Evolutionary conservation across 164 flowering plant species (phyloP).

Genomic region (Houttuynia cordata): DNA sequence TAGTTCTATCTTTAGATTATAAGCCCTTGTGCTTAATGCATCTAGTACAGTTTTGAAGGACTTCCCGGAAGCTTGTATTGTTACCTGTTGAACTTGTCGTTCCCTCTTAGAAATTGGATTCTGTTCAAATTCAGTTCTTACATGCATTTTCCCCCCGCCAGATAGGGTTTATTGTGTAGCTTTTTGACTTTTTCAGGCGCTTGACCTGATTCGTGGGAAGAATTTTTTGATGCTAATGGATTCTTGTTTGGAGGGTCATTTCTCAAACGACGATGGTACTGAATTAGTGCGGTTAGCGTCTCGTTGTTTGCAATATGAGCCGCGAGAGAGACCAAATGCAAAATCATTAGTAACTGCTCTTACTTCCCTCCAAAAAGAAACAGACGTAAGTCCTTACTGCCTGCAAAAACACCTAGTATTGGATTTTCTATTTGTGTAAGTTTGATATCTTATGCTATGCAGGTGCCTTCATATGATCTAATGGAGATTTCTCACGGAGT

Average conservation of each 20-base stretch:
- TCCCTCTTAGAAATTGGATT: background rate
- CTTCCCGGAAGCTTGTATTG: no score
- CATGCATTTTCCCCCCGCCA: background rate
- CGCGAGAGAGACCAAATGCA: constrained; percentile 89
- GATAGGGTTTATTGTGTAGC: background rate
- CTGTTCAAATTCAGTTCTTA: background rate
- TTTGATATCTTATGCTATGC: constrained; percentile 1
- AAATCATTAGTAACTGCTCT: constrained; percentile 67
- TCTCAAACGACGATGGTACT: constrained; percentile 82
- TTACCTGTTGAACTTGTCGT: background rate
- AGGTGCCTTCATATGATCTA: constrained; percentile 71
- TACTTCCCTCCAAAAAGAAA: constrained; percentile 66
- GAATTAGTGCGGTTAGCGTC: constrained; percentile 78
- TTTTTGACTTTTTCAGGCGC: constrained; percentile 41
- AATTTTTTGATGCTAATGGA: constrained; percentile 81
- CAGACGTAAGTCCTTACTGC: constrained; percentile 42
- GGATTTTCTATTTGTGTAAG: background rate
- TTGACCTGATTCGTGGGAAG: constrained; percentile 81
- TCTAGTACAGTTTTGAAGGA: no score
- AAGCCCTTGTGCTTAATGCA: no score
- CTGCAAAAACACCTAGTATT: background rate
- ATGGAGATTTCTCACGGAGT: constrained; percentile 50
- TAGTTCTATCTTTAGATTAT: no score
- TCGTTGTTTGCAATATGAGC: constrained; percentile 82
- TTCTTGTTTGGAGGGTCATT: constrained; percentile 83